Conservation (phyloP, 257 asterid genomes). For the Parsonsia alboflavescens region DNA sequence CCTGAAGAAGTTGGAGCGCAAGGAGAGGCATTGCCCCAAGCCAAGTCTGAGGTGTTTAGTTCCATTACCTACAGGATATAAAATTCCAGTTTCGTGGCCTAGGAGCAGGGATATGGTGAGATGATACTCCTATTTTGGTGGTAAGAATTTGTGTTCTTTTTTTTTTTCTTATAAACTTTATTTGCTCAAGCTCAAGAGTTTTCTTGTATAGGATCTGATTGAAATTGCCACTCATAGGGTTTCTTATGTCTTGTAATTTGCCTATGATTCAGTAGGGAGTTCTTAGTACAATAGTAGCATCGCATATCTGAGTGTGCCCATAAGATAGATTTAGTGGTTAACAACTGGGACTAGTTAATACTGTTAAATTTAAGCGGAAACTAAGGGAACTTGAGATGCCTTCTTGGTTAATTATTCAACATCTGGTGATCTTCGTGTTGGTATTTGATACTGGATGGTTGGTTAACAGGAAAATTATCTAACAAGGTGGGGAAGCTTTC, state of each 20-base stretch:
- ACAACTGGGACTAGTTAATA: background rate
- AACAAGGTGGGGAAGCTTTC: background rate
- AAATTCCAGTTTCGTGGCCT: slow-evolving; percentile 79
- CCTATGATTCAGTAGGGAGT: background rate
- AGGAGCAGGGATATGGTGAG: slow-evolving; percentile 99
- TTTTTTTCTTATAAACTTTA: slow-evolving; percentile 1
- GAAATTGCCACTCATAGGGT: no score
- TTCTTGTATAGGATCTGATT: background rate
- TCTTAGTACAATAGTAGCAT: background rate
- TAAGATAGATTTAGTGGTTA: background rate
- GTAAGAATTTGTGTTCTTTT: slow-evolving; percentile 36
- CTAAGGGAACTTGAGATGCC: background rate
- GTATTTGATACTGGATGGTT: background rate
- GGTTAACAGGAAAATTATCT: no score
- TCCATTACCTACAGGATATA: slow-evolving; percentile 70
- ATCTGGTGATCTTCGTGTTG: background rate
- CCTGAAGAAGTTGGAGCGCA: slow-evolving; percentile 57
- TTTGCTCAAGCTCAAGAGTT: background rate
- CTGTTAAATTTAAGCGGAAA: background rate
- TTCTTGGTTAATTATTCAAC: background rate
- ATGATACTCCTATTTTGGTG: slow-evolving; percentile 45
- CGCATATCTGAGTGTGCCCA: background rate
- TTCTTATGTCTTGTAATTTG: background rate
- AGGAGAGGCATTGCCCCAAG: slow-evolving; percentile 89
- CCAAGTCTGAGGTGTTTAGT: slow-evolving; percentile 62